Evolutionary conservation across 208 protist species (phyloP), one percentile per base, ranked within the genome.

Genomic region (Blastocrithidia nonstop): DNA sequence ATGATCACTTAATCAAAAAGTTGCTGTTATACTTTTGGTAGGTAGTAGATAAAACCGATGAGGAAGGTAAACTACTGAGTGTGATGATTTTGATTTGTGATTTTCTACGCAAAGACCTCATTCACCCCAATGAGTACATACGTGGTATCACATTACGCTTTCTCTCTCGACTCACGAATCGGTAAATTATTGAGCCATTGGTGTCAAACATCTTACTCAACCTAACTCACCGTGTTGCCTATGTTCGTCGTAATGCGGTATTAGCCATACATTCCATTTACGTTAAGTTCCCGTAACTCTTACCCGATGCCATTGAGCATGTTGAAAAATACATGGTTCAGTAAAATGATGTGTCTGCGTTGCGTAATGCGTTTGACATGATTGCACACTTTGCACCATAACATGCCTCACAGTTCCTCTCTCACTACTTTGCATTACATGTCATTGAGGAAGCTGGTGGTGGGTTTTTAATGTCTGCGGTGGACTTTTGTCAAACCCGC

Each of bases 51-150:
- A 99, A 98, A 77, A 89, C 66, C 7, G 83, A 93, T 44, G 54
- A 76, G 7, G 76, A 95, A 44, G 97, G 96, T 46, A 96, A 97
- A 38, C 74, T 99, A 19, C 75, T 95, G 27, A 86, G 71, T 16
- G 94, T 98, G 54, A 97, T 99, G 64, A 98, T 98, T 60, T 87
- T 99, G 41, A 95, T 98, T 45, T 98, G 95, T 66, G 95, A 92
- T 47, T 91, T 89, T 57, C 66, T 98, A 35, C 74, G 91, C 36
- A 93, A 93, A 46, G 96, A 99, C 65, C 71, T 99, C 17, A 77
- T 89, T 37, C 95, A 98, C 63, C 94, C 95, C 5, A 99, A 98
- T 65, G 97, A 99, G 80, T 99, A 97, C 61, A 72, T 99, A 27
- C 77, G 96, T 0, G 97, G 95, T 25, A 77, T 86, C 23, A 98